A percentile compares a stretch with the other conserved stretches of the same genome.
phyloP scores from a whole-genome alignment of 1,284 basidiomycete species.

The Athelia sp. region DNA sequence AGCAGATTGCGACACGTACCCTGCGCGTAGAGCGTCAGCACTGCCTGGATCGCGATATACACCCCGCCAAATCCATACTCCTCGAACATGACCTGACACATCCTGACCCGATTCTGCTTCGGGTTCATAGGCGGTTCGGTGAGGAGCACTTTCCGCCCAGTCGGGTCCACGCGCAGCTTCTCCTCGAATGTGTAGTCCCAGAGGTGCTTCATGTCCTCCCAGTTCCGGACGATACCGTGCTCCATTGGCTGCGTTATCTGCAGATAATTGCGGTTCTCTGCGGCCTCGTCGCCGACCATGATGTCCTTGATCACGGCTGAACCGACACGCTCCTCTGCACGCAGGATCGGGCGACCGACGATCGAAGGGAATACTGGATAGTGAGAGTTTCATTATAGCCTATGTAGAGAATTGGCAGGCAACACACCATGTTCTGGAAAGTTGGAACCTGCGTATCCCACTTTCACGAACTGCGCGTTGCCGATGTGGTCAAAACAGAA shows the following conservation, averaged over 20 bases:
- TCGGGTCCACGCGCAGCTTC: slow-evolving; percentile 87
- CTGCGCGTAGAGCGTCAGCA: slow-evolving; percentile 96
- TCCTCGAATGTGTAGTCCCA: slow-evolving; percentile 99
- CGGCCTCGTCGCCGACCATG: slow-evolving; percentile 97
- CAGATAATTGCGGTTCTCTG: slow-evolving; percentile 89
- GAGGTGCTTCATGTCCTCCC: slow-evolving; percentile 97
- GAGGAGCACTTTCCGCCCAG: slow-evolving; percentile 87
- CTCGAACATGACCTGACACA: slow-evolving; percentile 99
- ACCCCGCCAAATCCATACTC: slow-evolving; percentile 96
- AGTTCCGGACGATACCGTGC: slow-evolving; percentile 98
- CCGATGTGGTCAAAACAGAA: slow-evolving; percentile 4
- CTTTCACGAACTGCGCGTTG: slow-evolving; percentile 85
- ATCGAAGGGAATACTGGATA: slow-evolving; percentile 89
- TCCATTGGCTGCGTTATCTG: slow-evolving; percentile 99
- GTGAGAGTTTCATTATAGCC: slow-evolving; percentile 1
- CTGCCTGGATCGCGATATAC: slow-evolving; percentile 98
- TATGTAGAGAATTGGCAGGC: slow-evolving; percentile 5
- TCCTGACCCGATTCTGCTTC: slow-evolving; percentile 85
- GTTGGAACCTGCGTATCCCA: slow-evolving; percentile 96
- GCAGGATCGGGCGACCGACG: slow-evolving; percentile 93
- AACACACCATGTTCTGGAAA: slow-evolving; percentile 92
- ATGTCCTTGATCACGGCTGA: slow-evolving; percentile 88
- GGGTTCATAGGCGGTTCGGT: slow-evolving; percentile 99
- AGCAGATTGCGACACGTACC: slow-evolving; percentile 48
- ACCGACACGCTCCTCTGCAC: slow-evolving; percentile 93